Evolutionary conservation across 306 rosid genomes (phyloP).

Genomic region (Rubus parviflorus): DNA sequence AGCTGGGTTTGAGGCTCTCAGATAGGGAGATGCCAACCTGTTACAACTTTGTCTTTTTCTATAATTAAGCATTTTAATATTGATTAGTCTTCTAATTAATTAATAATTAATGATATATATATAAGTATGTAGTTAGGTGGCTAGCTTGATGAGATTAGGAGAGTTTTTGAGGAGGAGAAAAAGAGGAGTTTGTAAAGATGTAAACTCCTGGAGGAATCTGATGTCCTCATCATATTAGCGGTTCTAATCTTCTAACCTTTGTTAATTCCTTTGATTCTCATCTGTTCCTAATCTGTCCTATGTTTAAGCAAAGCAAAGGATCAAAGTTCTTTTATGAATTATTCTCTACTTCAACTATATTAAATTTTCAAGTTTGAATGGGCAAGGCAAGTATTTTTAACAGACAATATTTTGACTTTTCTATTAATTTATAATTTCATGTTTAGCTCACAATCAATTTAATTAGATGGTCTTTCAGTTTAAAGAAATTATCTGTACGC

Average conservation of each 20-base stretch:
- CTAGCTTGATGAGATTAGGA: conserved; percentile 33
- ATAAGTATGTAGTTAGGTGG: conserved; percentile 32
- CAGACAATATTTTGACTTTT: background rate
- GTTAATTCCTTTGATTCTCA: conserved; percentile 5
- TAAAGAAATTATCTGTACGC: background rate
- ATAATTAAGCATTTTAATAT: background rate
- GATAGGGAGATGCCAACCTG: conserved; percentile 50
- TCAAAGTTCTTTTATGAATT: conserved; percentile 16
- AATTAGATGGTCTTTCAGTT: background rate
- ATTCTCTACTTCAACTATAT: background rate
- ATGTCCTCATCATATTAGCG: conserved; percentile 39
- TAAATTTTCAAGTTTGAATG: background rate
- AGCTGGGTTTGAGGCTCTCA: conserved; percentile 48
- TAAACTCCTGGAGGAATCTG: conserved; percentile 32
- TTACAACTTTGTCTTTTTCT: conserved; percentile 50
- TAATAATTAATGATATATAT: conserved; percentile 32
- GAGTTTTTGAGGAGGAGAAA: conserved; percentile 20
- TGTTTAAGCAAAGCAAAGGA: conserved; percentile 48
- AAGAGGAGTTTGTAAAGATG: conserved; percentile 42
- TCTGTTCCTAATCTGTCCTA: conserved; percentile 5
- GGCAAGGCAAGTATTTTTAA: conserved; percentile 6
- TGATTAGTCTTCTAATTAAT: background rate
- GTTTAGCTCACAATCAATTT: background rate
- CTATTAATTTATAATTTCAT: background rate
- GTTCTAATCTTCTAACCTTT: conserved; percentile 43